Evolutionary conservation across 2,329 filamentous ascomycete species (phyloP), one percentile per base, ranked within the genome.

Genomic region (Fusarium sp.): DNA sequence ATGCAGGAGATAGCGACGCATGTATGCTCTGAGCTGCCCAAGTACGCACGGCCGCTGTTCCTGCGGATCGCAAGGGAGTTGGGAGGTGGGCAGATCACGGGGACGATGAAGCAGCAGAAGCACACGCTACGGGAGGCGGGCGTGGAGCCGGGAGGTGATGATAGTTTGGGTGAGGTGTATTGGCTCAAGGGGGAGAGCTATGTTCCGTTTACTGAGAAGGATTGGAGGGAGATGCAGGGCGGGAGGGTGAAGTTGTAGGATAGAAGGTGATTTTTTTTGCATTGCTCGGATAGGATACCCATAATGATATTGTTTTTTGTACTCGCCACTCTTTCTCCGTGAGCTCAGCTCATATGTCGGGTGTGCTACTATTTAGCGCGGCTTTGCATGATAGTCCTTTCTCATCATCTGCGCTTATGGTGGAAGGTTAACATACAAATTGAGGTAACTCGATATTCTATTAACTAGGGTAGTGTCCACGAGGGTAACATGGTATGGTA

Each of bases 71-170:
- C 88, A 7, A 80, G 78, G 25, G 82, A 84, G 25, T 76, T 83
- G 41, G 77, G 79, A 4, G 82, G 86, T 38, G 75, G 78, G 65
- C 86, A 90, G 70, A 82, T 86, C 1, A 96, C 93, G 5, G 92
- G 92, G 0, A 97, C 92, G 43, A 91, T 92, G 71, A 97, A 97
- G 81, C 91, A 96, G 78, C 90, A 93, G 77, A 97, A 97, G 76
- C 86, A 90, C 62, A 76, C 80, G 0, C 74, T 96, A 63, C 81
- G 91, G n/a, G 80, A 82, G 3, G 84, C 93, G 61, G 92, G 93
- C 1, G 91, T 94, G 0, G 85, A 91, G 69, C 90, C 89, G 7
- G 49, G 59, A 1, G 53, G 49, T 10, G 58, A 58, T 1, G 85
- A 85, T 68, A 78, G 83, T 2, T 74, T 68, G 4, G 84, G 86